Base-by-base conservation (phyloP, 305 asterid genomes). In the Solanum hybrid region DNA sequence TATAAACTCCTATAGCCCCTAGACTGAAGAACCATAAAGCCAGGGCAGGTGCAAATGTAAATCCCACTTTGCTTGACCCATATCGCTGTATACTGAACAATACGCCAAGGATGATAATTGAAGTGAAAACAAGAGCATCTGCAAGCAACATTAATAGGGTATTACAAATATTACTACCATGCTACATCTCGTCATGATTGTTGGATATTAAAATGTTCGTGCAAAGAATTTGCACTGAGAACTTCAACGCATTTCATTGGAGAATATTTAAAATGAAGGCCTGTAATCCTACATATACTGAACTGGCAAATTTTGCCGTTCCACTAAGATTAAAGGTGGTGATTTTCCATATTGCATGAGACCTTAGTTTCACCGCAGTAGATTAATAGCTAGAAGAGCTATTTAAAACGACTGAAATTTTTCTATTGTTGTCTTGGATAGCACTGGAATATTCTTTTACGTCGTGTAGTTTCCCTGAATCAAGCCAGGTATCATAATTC, bases 21-120 rank as follows among this genome's bases (percentile, higher is more conserved):
- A 97, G 92, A 93, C 96, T 95, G 88, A 97, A 93, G 93, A 97
- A 97, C 99, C 99, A 97, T 83, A 97, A 92, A 83, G 98, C 95
- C 89, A 97, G 98, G 75, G 98, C 98, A 90, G 99, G 99, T 92
- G 99, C 99, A 86, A 97, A 97, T 35, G 93, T 89, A 93, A 96
- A 92, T 33, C 99, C 99, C 90, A 97, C 99, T 95, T 97, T 97
- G 93, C 94, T 90, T 11, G 99, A 96, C 87, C 99, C 99, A 88
- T 96, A 95, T 69, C 91, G 92, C 93, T 97, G 99, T 92, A 97
- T 97, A 95, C 98, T 95, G 92, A 97, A 97, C 91, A 97, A 93
- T 34, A 92, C 95, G 51, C 96, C 90, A 9, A 97, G 98, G 93
- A 97, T 96, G 89, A 95, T 80, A 61, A 97, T 94, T 40, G 99